These are phyloP conservation scores for Gypsophila paniculata DNA, from an alignment of 179 eudicot genomes.

Conservation along the genomic window DNA sequence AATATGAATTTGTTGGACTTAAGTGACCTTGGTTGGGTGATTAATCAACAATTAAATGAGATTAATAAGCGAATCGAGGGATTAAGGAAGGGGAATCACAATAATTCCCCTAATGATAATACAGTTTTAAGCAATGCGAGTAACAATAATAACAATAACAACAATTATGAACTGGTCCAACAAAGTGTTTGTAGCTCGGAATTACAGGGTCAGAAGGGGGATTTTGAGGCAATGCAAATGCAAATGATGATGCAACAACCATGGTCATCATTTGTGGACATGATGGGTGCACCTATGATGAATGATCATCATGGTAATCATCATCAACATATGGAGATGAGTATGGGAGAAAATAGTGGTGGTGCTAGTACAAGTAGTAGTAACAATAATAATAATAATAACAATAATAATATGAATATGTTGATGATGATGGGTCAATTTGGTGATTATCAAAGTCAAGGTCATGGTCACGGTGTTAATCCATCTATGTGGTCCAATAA, in stretches of 20 bases:
- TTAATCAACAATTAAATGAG: conserved; percentile 33
- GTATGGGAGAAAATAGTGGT: conserved; percentile 16
- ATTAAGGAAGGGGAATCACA: conserved; percentile 16
- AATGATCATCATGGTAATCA: conserved; percentile 7
- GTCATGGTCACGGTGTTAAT: conserved; percentile 20
- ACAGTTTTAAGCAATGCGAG: background rate
- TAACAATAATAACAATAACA: background rate
- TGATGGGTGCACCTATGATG: conserved; percentile 20
- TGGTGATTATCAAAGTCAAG: conserved; percentile 30
- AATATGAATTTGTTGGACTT: conserved; percentile 32
- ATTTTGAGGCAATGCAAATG: conserved; percentile 24
- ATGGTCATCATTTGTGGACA: conserved; percentile 37
- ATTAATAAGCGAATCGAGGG: conserved; percentile 25
- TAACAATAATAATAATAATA: conserved; percentile 7
- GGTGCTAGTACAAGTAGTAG: conserved; percentile 8
- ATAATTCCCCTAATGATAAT: background rate
- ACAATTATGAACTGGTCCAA: background rate
- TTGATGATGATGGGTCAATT: conserved; percentile 36
- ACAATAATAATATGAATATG: conserved; percentile 14
- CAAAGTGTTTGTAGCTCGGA: background rate
- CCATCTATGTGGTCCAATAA: conserved; percentile 12
- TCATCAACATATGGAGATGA: conserved; percentile 20
- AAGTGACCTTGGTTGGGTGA: conserved; percentile 41
- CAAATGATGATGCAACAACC: conserved; percentile 34
- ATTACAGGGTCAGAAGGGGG: conserved; percentile 12